Evolutionary conservation across 805 yeast genomes (phyloP).

Genomic region (Cyberlindnera euphorbiae): DNA sequence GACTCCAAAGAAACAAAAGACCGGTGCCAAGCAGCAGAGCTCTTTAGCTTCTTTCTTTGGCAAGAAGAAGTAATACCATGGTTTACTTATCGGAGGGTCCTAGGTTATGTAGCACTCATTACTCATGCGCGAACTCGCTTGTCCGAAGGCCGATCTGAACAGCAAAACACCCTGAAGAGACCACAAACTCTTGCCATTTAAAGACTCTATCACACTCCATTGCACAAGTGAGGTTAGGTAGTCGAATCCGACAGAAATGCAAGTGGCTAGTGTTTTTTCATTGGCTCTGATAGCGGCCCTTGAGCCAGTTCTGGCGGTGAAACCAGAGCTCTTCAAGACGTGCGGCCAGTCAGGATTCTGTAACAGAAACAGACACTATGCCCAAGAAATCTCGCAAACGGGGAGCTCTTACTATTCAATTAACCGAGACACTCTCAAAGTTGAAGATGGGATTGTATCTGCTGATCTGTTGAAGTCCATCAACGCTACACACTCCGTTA

Average conservation of each 20-base stretch:
- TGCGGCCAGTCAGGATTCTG: constrained; percentile 86
- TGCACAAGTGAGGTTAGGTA: no score
- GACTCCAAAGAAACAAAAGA: constrained; percentile 18
- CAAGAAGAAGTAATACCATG: constrained; percentile 25
- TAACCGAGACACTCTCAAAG: constrained; percentile 31
- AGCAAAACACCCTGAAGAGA: no score
- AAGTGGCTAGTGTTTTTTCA: background rate
- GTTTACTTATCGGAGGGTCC: no score
- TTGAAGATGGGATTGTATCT: constrained; percentile 31
- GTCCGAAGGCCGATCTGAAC: no score
- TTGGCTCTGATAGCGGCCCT: background rate
- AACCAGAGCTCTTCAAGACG: constrained; percentile 64
- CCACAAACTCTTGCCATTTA: no score
- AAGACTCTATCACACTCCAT: no score
- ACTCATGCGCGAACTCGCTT: no score
- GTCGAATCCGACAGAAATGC: no score
- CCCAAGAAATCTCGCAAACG: constrained; percentile 26
- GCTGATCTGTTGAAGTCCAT: constrained; percentile 47
- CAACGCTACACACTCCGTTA: constrained; percentile 33
- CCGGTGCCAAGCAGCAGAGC: constrained; percentile 34
- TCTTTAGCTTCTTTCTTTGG: constrained; percentile 47
- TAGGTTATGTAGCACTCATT: no score
- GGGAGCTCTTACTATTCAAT: constrained; percentile 38
- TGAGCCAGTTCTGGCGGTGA: constrained; percentile 36
- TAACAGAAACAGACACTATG: constrained; percentile 68